phyloP scores from a whole-genome alignment of 2,329 filamentous ascomycete species.

The Penicillium brasilianum region DNA sequence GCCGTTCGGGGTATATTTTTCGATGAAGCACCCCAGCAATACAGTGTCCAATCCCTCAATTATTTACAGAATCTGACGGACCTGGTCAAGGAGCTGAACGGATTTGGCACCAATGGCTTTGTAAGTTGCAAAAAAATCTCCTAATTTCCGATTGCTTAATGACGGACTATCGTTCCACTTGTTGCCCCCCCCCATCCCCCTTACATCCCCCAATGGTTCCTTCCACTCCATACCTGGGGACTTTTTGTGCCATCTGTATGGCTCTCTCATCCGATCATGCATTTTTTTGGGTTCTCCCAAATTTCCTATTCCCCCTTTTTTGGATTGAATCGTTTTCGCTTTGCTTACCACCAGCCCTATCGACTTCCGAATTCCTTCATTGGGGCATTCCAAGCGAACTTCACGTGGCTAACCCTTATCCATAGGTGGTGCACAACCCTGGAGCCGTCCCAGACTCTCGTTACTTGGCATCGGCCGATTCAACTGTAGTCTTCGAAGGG shows the following conservation, averaged over 20 bases:
- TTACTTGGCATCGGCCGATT: constrained; percentile 51
- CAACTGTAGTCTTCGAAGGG: constrained; percentile 54
- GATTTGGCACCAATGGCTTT: constrained; percentile 44
- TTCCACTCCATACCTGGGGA: background rate
- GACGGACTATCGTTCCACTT: background rate
- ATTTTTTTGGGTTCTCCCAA: background rate
- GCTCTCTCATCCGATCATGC: background rate
- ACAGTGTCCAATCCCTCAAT: constrained; percentile 35
- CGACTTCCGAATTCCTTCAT: background rate
- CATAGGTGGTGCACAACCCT: constrained; percentile 53
- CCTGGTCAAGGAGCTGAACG: constrained; percentile 38
- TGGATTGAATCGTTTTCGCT: background rate
- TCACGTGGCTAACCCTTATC: constrained; percentile 20
- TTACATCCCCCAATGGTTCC: constrained; percentile 3
- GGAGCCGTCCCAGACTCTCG: constrained; percentile 49
- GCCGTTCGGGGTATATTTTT: constrained; percentile 56
- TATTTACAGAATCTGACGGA: constrained; percentile 43
- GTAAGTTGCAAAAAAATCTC: constrained; percentile 39
- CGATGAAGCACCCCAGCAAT: constrained; percentile 53
- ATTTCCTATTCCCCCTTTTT: background rate
- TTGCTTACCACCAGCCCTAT: background rate
- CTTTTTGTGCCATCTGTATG: background rate
- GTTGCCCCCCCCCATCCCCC: background rate
- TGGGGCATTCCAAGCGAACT: constrained; percentile 2
- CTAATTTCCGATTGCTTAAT: constrained; percentile 11